Evolutionary conservation across 805 yeast species (phyloP).

Genomic region (Lipomyces anomalus): DNA sequence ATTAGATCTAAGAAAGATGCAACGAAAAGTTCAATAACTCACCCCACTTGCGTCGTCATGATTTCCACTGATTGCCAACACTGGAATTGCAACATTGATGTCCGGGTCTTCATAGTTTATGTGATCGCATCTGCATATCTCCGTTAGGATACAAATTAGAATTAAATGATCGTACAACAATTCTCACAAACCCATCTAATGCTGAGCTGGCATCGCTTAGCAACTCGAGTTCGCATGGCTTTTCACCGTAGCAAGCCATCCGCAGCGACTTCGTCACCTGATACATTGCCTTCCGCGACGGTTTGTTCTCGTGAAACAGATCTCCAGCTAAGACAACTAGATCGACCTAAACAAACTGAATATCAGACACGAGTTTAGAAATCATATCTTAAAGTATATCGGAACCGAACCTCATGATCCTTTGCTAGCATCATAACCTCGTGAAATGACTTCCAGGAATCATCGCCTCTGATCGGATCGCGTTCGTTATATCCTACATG

Average conservation of each 20-base stretch:
- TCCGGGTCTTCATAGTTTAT: slow-evolving; percentile 90
- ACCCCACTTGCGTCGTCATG: slow-evolving; percentile 96
- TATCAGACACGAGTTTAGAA: not conserved
- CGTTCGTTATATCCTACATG: slow-evolving; percentile 91
- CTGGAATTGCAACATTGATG: slow-evolving; percentile 79
- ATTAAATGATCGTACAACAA: not conserved
- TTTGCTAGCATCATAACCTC: slow-evolving; percentile 73
- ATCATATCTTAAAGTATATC: not conserved
- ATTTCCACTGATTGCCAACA: slow-evolving; percentile 90
- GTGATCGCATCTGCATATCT: slow-evolving; percentile 43
- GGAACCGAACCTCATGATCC: slow-evolving; percentile 40
- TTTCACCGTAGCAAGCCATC: slow-evolving; percentile 70
- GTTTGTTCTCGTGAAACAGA: slow-evolving; percentile 83
- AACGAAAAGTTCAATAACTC: slow-evolving; percentile 30
- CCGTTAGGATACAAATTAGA: too few species aligned
- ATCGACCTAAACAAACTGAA: slow-evolving; percentile 48
- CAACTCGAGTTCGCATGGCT: slow-evolving; percentile 78
- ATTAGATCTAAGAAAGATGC: not conserved
- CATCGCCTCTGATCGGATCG: slow-evolving; percentile 87
- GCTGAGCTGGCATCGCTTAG: slow-evolving; percentile 81
- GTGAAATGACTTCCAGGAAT: slow-evolving; percentile 79
- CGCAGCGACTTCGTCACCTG: slow-evolving; percentile 73
- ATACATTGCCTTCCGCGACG: slow-evolving; percentile 77
- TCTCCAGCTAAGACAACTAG: slow-evolving; percentile 92
- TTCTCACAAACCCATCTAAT: slow-evolving; percentile 52